phyloP scores from a whole-genome alignment of 2,329 filamentous ascomycete genomes.

The Apiospora phragmitis region DNA sequence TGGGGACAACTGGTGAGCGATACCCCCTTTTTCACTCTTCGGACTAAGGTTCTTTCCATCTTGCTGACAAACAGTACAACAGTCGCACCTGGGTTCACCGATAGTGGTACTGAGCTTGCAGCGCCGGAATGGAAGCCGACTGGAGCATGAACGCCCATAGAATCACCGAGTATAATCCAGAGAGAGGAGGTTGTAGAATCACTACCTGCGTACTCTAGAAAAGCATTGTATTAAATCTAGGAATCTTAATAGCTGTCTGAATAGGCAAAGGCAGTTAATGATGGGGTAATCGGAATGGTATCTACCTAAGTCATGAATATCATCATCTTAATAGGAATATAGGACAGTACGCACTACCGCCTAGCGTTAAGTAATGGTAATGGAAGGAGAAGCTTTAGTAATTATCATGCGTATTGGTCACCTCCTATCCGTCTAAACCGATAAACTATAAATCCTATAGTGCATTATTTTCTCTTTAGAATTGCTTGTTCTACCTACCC shows the following conservation, averaged over 20 bases:
- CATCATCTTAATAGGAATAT: too few species aligned
- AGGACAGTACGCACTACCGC: too few species aligned
- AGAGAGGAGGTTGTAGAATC: neutral
- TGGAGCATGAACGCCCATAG: neutral
- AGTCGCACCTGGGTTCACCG: constrained; percentile 13
- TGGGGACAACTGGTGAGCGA: constrained; percentile 37
- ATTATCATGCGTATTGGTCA: too few species aligned
- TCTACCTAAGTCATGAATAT: neutral
- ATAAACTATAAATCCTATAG: too few species aligned
- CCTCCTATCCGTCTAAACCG: too few species aligned
- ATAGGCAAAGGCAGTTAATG: neutral
- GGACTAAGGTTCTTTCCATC: too few species aligned
- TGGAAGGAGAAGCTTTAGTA: too few species aligned
- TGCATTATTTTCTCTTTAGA: too few species aligned
- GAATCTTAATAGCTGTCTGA: neutral
- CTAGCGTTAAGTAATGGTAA: too few species aligned
- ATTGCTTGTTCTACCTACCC: too few species aligned
- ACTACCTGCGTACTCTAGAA: neutral
- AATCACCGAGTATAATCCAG: too few species aligned
- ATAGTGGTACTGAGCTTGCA: constrained; percentile 11
- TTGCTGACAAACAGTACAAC: neutral
- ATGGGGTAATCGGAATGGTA: too few species aligned
- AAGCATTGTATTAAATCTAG: neutral
- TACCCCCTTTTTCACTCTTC: neutral
- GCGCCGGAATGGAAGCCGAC: constrained; percentile 11